Percentiles rank a stretch among this genome's conserved stretches.
Conservation (phyloP, 768 basidiomycete species). For the Daedaleopsis nitida region DNA sequence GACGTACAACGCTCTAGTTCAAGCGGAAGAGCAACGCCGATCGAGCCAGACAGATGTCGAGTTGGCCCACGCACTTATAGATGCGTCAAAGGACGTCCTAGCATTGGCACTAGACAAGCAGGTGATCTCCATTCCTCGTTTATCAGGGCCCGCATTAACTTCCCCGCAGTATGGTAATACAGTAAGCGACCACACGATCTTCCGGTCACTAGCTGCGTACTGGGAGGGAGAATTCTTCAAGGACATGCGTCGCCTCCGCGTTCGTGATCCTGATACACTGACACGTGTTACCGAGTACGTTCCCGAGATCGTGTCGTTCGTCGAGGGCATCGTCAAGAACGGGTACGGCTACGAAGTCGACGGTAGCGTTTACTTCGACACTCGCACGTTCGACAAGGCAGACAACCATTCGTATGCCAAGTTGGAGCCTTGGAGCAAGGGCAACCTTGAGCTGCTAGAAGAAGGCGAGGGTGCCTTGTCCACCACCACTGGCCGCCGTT, state of each 20-base stretch:
- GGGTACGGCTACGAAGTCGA: constrained; percentile 78
- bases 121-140: constrained; percentile 42
- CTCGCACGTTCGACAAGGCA: constrained; percentile 73
- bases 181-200: constrained; percentile 86
- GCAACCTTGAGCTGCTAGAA: constrained; percentile 85
- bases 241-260: constrained; percentile 88
- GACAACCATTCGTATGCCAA: constrained; percentile 88
- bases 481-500: constrained; percentile 62
- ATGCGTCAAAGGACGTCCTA: constrained; percentile 77
- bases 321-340: constrained; percentile 81
- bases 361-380: constrained; percentile 94
- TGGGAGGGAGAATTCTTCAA: constrained; percentile 92
- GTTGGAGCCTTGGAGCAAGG: constrained; percentile 94
- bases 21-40: constrained; percentile 47
- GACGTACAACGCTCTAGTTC: constrained; percentile 54
- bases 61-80: constrained; percentile 60
- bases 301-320: constrained; percentile 90
- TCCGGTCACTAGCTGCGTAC: constrained; percentile 75
- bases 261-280: constrained; percentile 85
- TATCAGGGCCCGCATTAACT: constrained; percentile 1
- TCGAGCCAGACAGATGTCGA: constrained; percentile 43
- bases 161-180: constrained; percentile 67
- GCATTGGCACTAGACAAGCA: constrained; percentile 72
- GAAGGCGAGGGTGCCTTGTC: constrained; percentile 90
- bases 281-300: constrained; percentile 98